Evolutionary conservation across 2,329 filamentous ascomycete species (phyloP).

Genomic region (Claviceps pusilla): DNA sequence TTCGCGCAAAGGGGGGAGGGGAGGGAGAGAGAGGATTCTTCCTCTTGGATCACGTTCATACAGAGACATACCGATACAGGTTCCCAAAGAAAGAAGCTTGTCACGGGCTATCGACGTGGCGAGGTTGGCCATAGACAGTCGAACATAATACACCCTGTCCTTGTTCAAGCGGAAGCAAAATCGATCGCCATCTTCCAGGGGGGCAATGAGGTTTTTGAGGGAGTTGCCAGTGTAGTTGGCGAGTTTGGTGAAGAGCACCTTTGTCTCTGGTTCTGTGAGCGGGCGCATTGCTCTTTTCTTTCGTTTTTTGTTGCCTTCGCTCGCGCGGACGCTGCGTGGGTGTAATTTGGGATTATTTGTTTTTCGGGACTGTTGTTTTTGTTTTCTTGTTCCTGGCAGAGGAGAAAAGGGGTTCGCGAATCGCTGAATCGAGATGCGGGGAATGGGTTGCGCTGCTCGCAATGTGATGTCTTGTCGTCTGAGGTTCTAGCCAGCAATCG

Average conservation of each 20-base stretch:
- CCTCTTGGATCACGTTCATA: too few relatives aligned
- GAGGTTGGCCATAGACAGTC: constrained; percentile 77
- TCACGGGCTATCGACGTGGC: constrained; percentile 73
- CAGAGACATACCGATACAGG: constrained; percentile 48
- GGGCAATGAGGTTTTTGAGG: constrained; percentile 70
- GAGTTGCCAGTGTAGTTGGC: constrained; percentile 84
- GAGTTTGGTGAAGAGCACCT: constrained; percentile 79
- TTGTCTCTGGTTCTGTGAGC: constrained; percentile 64
- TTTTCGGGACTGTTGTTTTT: too few relatives aligned
- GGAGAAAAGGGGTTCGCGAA: not conserved
- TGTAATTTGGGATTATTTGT: not conserved
- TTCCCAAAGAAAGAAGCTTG: constrained; percentile 74
- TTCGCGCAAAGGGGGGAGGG: too few relatives aligned
- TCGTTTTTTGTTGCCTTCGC: not conserved
- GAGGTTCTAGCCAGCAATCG: not conserved
- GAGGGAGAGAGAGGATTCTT: too few relatives aligned
- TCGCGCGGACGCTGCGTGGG: not conserved
- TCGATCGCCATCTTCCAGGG: constrained; percentile 56
- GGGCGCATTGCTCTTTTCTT: constrained; percentile 47
- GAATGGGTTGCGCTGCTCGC: not conserved
- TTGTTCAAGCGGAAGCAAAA: constrained; percentile 77
- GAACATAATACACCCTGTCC: constrained; percentile 80
- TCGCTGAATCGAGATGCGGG: not conserved
- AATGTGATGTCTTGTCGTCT: not conserved
- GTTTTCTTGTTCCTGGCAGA: not conserved